Percentiles rank a stretch among this genome's conserved stretches.
Evolutionary conservation across 768 basidiomycete species (phyloP).

Genomic region (Mrakia hoshinonis): DNA sequence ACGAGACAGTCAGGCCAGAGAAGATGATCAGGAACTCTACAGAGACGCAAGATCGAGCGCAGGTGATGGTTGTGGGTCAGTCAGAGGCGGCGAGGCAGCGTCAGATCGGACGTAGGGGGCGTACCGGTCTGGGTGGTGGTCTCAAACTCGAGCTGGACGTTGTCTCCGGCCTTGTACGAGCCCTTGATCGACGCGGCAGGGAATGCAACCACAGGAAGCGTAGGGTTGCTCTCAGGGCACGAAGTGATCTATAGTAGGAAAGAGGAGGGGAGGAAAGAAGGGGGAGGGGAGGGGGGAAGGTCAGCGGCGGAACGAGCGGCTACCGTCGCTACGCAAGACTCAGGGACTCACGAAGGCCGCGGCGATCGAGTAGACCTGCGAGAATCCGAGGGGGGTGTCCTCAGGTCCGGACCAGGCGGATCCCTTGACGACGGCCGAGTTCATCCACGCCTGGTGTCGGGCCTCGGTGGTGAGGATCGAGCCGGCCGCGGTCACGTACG

Average conservation of each 20-base stretch:
- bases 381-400: constrained; percentile 47
- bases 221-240: constrained; percentile 45
- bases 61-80: constrained; percentile 45
- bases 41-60: constrained; percentile 44
- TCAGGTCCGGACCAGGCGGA: constrained; percentile 55
- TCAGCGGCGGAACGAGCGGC: not conserved
- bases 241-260: constrained; percentile 49
- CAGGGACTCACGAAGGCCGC: constrained; percentile 12
- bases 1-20: not conserved
- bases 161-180: constrained; percentile 36
- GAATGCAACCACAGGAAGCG: constrained; percentile 24
- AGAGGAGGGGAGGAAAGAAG: constrained; percentile 45
- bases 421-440: constrained; percentile 47
- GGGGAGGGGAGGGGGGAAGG: constrained; percentile 42
- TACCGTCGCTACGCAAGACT: not conserved
- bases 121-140: constrained; percentile 29
- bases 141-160: constrained; percentile 36
- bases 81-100: constrained; percentile 48
- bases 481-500: constrained; percentile 46
- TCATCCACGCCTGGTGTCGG: constrained; percentile 58
- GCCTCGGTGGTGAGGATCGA: constrained; percentile 57
- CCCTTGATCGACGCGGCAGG: constrained; percentile 34
- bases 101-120: constrained; percentile 32
- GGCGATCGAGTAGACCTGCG: constrained; percentile 48
- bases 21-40: constrained; percentile 28